A percentile compares a stretch with the other conserved stretches of the same genome.
Conservation (phyloP, 1,139 yeast genomes). For the Diutina catenulata region DNA sequence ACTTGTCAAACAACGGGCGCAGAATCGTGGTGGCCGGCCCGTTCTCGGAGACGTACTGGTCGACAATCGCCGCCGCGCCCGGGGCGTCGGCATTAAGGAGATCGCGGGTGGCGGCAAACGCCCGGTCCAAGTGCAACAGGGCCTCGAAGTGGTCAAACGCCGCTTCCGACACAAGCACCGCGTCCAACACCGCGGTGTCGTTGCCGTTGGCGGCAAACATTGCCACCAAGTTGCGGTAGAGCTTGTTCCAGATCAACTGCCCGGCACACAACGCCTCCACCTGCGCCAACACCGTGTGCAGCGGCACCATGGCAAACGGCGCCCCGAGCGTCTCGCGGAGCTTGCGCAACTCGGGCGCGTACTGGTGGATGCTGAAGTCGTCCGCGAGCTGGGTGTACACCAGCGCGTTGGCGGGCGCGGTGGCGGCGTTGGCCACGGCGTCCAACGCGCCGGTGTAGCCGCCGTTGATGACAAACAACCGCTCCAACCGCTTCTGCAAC, state of each 20-base stretch:
- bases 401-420: not conserved
- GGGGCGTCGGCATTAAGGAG: not conserved
- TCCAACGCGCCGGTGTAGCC: slow-evolving; percentile 12
- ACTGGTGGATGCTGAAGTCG: slow-evolving; percentile 25
- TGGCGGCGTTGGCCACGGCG: not conserved
- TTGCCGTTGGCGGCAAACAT: slow-evolving; percentile 16
- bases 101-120: not conserved
- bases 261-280: not conserved
- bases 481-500: slow-evolving; percentile 11
- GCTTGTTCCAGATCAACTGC: slow-evolving; percentile 15
- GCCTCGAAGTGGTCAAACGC: slow-evolving; percentile 9
- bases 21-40: not conserved
- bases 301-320: no score
- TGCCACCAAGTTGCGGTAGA: slow-evolving; percentile 19
- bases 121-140: slow-evolving; percentile 2
- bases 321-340: slow-evolving; percentile 15
- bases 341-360: slow-evolving; percentile 18
- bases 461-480: slow-evolving; percentile 13
- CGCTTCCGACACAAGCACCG: slow-evolving; percentile 11
- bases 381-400: slow-evolving; percentile 26
- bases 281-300: no score
- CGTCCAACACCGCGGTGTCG: slow-evolving; percentile 13
- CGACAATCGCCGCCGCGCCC: not conserved
- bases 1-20: not conserved
- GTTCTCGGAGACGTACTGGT: not conserved